Percentiles rank a stretch among this genome's conserved stretches.
Conservation (phyloP, 164 flowering plant genomes). For the Sextonia rubra region DNA sequence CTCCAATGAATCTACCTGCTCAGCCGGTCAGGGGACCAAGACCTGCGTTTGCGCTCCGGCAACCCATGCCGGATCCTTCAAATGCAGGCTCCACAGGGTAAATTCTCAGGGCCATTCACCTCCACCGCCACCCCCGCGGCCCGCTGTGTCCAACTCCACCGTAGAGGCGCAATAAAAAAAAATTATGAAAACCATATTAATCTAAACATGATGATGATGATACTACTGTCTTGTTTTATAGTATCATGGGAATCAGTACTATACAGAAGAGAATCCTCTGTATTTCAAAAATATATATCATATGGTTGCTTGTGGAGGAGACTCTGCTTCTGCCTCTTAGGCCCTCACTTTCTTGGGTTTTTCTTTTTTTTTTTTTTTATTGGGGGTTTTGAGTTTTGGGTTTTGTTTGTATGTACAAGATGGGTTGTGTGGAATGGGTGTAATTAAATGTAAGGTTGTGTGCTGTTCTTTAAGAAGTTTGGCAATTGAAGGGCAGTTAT, state of each 20-base stretch:
- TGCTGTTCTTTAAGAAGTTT: background rate
- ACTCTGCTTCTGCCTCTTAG: background rate
- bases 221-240: background rate
- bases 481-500: slow-evolving; percentile 3
- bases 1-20: background rate
- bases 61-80: slow-evolving; percentile 25
- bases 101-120: slow-evolving; percentile 15
- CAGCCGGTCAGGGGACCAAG: slow-evolving; percentile 7
- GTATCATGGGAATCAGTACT: background rate
- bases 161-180: slow-evolving; percentile 21
- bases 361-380: background rate
- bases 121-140: slow-evolving; percentile 16
- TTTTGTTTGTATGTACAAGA: slow-evolving; percentile 9
- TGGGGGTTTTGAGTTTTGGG: slow-evolving; percentile 1
- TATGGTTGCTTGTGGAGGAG: background rate
- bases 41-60: slow-evolving; percentile 25
- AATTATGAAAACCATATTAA: background rate
- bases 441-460: slow-evolving; percentile 13
- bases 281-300: background rate
- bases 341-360: background rate
- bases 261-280: background rate
- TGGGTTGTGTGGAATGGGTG: slow-evolving; percentile 1
- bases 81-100: slow-evolving; percentile 30
- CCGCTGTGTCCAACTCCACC: slow-evolving; percentile 15
- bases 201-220: too few relatives aligned